These are phyloP conservation scores for Aspergillus sp. DNA, from an alignment of 2,329 filamentous ascomycete species.

Conservation along the genomic window DNA sequence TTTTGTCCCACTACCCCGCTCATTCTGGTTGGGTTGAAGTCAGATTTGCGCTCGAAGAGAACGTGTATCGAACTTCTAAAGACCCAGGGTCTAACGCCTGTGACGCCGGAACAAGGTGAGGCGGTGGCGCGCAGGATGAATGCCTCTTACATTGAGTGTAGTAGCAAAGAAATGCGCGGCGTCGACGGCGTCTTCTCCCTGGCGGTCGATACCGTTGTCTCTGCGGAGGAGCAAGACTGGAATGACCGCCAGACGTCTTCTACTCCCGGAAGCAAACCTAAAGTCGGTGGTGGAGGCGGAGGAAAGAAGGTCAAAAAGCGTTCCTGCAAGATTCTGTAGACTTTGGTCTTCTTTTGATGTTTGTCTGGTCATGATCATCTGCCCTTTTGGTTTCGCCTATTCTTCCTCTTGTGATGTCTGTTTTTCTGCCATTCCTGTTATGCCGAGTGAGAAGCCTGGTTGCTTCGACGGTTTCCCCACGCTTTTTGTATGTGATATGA, in stretches of 20 bases:
- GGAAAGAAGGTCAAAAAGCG: slow-evolving; percentile 77
- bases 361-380: slow-evolving; percentile 2
- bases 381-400: neutral
- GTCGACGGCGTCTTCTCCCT: slow-evolving; percentile 95
- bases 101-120: slow-evolving; percentile 86
- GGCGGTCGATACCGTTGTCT: slow-evolving; percentile 86
- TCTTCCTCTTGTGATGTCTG: slow-evolving; percentile 2
- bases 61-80: slow-evolving; percentile 98
- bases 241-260: slow-evolving; percentile 24
- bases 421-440: slow-evolving; percentile 15
- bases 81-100: slow-evolving; percentile 92
- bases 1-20: slow-evolving; percentile 98
- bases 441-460: slow-evolving; percentile 36
- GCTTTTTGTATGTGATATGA: slow-evolving; percentile 26
- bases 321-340: slow-evolving; percentile 76
- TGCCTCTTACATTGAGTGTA: slow-evolving; percentile 96
- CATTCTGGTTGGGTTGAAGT: slow-evolving; percentile 94
- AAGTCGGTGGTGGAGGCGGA: slow-evolving; percentile 41
- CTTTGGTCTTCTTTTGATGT: neutral
- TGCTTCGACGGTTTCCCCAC: slow-evolving; percentile 33
- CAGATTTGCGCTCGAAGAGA: slow-evolving; percentile 90
- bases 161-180: slow-evolving; percentile 93
- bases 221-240: slow-evolving; percentile 68
- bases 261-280: slow-evolving; percentile 23
- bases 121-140: slow-evolving; percentile 90